Base-by-base conservation (phyloP, 352 stramenopile genomes). In the Phytopythium cucurbitacearum region DNA sequence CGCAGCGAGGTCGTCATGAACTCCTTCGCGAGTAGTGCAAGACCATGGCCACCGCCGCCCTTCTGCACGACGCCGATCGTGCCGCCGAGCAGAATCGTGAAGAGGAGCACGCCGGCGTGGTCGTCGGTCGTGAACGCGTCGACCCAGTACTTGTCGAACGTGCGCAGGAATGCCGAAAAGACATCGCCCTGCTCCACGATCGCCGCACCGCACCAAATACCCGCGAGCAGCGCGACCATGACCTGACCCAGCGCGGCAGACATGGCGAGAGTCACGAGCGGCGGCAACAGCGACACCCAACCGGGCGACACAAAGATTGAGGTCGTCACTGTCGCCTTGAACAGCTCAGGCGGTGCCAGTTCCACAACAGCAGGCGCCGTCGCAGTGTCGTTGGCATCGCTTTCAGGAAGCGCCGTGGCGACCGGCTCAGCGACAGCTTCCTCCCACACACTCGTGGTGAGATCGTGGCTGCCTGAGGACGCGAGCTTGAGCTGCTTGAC, bases 1-100 rank as follows among this genome's bases (percentile, higher is more conserved):
- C 82, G 76, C 51, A 94, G 62, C 43, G 78, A 87, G 38, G 80
- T 85, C 9, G 77, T 91, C 82, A 92, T 92, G 60, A 77, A 89
- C 58, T 85, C 70, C 58, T 91, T 87, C 40, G 81, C 81, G 28
- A 90, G 53, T 12, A 90, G 60, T 45, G 89, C 86, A 40, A 97
- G 67, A 7, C 89, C 89, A 50, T 93, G 79, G 42, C 83, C 85
- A 45, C 89, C 89, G 48, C 89, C 89, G 43, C 85, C 83, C 50
- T 94, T 94, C 56, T 96, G 85, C 34, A 97, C 88, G 8, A 97
- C 77, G 35, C 85, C 86, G 40, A 97, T 95, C 3, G 86, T 87
- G 49, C 87, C 89, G 28, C 87, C 86, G 1, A 97, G 73, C 12
- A 97, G 55, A 45, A 97, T 86, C 39, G 86, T 96, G 66, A 97